Evolutionary conservation across 108 stramenopile genomes (phyloP).

Genomic region (Nitzschia sp.): DNA sequence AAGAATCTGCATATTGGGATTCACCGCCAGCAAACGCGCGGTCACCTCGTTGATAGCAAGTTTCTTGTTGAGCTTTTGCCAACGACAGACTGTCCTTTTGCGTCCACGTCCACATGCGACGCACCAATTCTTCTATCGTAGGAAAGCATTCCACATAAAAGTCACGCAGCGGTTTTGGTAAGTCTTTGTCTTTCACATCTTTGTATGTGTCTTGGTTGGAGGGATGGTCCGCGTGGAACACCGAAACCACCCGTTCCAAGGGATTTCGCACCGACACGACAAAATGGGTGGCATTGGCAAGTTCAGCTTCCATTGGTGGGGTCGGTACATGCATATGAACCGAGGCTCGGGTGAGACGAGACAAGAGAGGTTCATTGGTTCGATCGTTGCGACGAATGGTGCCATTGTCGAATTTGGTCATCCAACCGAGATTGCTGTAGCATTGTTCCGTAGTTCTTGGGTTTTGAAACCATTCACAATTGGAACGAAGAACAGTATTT

Average conservation of each 20-base stretch:
- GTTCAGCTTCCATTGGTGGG: background rate
- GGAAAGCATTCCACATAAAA: slow-evolving; percentile 19
- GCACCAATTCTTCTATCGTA: background rate
- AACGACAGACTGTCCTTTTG: no score
- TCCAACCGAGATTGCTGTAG: no score
- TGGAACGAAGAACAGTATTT: slow-evolving; percentile 10
- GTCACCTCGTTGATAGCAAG: background rate
- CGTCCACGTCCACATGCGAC: background rate
- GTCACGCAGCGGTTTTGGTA: background rate
- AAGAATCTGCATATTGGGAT: background rate
- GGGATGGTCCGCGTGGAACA: background rate
- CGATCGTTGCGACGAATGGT: background rate
- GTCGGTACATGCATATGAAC: background rate
- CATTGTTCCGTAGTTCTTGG: background rate
- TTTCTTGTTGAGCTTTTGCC: background rate
- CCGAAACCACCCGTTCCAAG: background rate
- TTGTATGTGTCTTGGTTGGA: background rate
- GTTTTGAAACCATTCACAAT: slow-evolving; percentile 12
- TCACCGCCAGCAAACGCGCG: background rate
- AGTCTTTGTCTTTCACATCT: background rate
- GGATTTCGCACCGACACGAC: slow-evolving; percentile 1
- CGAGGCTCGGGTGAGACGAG: background rate
- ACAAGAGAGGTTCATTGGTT: background rate
- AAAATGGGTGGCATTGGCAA: background rate
- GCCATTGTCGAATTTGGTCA: no score